Base-by-base conservation (phyloP, 352 stramenopile species). In the Pythium myriotylum region DNA sequence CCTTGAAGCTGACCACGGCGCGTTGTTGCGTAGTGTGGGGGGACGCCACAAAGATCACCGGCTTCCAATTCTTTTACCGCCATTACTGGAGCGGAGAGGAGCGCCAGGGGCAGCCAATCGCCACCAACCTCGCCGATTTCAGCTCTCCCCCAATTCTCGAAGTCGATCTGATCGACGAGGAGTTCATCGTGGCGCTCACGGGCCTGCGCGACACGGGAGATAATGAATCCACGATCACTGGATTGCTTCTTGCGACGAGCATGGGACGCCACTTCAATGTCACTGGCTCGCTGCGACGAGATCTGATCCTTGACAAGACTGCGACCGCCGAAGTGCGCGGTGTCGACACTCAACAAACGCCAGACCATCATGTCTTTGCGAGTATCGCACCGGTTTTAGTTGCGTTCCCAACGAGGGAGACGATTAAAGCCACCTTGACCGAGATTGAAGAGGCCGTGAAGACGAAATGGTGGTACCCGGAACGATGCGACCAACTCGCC, bases 1-100 rank as follows among this genome's bases (percentile, higher is more conserved):
- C 29, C 10, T 35, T 35, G 5, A 35, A 35, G 29, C 29, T 10
- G 29, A 10, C 5, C 5, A 5, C 29, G 10, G 29, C 10, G 29
- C 17, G 16, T 16, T 35, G 14, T 5, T 59, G 4, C 24, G 20
- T 47, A 65, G 47, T 65, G 22, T 58, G 56, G 56, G 56, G 33
- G 7, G 26, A 29, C 16, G 49, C 10, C 22, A 33, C 14, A 2
- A 35, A 57, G 20, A 56, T 63, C 23, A 35, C 48, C 17, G 56
- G 45, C 16, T 33, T 54, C 17, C 56, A 50, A n/a, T 63, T 63
- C 23, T 46, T 63, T 16, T 63, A 51, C 40, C 56, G 56, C 1
- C 45, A 63, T 26, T 63, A 53, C 46, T 1, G 2, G 6, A 56
- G 33, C 1, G 46, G 33, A 16, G 27, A 54, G 19, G 26, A 50